Evolutionary conservation across 163 green algal genomes (phyloP), one percentile per base, ranked within the genome.

Genomic region (Prototheca wickerhamii): DNA sequence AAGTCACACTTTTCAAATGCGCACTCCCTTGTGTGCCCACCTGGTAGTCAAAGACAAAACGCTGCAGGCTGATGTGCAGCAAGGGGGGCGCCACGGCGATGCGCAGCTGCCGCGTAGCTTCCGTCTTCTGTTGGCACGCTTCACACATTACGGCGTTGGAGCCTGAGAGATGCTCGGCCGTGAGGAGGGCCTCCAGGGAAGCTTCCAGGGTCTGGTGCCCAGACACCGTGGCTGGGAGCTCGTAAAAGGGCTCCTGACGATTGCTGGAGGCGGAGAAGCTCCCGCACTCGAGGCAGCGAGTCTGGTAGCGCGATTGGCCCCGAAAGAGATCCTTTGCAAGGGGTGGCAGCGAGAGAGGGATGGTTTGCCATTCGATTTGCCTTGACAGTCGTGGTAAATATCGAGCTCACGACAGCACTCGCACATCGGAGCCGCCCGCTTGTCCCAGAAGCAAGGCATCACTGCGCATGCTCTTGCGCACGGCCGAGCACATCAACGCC

Each of bases 101-200:
- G 51, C 64, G 66, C 70, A 87, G 71, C 68, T 82, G 80, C 4
- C 86, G 75, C 2, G 61, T 72, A 30, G 77, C 79, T 65, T 86
- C 75, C 35, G 51, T 42, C 67, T 82, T 76, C 20, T 10, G 18
- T 17, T 26, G 29, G 64, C 86, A 93, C 32, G 61, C 54, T 0
- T 85, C 80, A 72, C 86, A 94, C n/a, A 34, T 68, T 64, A 87
- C 89, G 67, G 84, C 73, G 69, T 93, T 93, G 66, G 84, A 77
- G 3, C 82, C 85, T 23, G 66, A 60, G 29, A 94, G 71, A 34
- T 70, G 40, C 57, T 94, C 86, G 26, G 70, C 28, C n/a, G 59
- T 53, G 64, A 90, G 68, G 51, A 84, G 34, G 31, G 49, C 23
- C 6, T 50, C 4, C 26, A 65, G 59, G 18, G 58, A 53, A 67